A percentile compares a stretch with the other conserved stretches of the same genome.
Evolutionary conservation across 2,329 filamentous ascomycete species (phyloP).

Genomic region (Didymella sp.): DNA sequence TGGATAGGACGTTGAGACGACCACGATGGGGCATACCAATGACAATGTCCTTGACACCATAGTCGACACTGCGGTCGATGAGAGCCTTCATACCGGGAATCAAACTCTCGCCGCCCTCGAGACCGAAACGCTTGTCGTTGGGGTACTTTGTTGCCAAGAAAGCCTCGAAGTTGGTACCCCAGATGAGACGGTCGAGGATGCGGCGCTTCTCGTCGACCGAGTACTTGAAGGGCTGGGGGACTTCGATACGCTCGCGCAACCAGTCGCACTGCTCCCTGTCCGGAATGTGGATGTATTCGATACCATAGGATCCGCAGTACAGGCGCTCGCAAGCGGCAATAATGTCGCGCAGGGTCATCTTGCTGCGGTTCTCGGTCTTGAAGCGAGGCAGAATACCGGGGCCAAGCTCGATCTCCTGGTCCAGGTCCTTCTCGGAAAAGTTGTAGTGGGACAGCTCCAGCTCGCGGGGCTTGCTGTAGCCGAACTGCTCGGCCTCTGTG

Average conservation of each 20-base stretch:
- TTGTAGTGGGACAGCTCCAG: constrained; percentile 91
- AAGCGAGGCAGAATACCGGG: constrained; percentile 96
- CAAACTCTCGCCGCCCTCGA: constrained; percentile 95
- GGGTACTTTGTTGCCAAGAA: constrained; percentile 98
- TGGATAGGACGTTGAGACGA: constrained; percentile 95
- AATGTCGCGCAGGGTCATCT: constrained; percentile 97
- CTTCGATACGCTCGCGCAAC: constrained; percentile 93
- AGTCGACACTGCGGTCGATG: constrained; percentile 97
- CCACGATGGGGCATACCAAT: constrained; percentile 99
- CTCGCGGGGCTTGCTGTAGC: constrained; percentile 89
- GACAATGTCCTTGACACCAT: constrained; percentile 98
- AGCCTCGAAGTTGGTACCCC: constrained; percentile 95
- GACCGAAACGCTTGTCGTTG: constrained; percentile 98
- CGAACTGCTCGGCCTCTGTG: constrained; percentile 81
- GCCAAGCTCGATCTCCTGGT: constrained; percentile 88
- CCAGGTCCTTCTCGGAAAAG: constrained; percentile 92
- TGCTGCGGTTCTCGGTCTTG: constrained; percentile 84
- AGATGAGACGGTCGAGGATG: constrained; percentile 96
- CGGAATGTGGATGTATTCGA: constrained; percentile 99
- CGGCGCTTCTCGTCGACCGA: constrained; percentile 97
- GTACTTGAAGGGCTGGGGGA: constrained; percentile 95
- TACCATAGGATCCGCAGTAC: constrained; percentile 96
- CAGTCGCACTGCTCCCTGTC: constrained; percentile 98
- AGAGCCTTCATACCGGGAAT: constrained; percentile 99
- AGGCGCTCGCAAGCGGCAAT: constrained; percentile 91